Evolutionary conservation across 768 basidiomycete genomes (phyloP).

Genomic region (Porphyrellus cyaneotinctus): DNA sequence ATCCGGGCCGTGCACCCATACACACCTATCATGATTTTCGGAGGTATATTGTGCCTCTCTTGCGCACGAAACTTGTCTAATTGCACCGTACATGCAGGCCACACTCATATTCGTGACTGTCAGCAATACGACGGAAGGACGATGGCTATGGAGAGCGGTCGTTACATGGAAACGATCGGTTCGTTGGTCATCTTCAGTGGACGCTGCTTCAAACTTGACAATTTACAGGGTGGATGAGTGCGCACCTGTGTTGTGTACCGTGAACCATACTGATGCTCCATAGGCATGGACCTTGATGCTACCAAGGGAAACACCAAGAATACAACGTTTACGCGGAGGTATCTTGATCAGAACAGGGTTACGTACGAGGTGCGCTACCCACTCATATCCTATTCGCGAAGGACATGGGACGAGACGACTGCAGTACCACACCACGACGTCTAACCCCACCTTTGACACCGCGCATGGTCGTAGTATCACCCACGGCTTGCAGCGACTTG

Average conservation of each 20-base stretch:
- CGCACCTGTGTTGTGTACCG: slow-evolving; percentile 11
- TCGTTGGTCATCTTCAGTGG: slow-evolving; percentile 8
- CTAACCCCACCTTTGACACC: slow-evolving; percentile 62
- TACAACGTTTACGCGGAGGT: slow-evolving; percentile 63
- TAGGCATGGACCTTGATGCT: slow-evolving; percentile 48
- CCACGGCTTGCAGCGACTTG: slow-evolving; percentile 48
- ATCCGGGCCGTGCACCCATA: slow-evolving; percentile 66
- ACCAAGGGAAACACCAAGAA: slow-evolving; percentile 39
- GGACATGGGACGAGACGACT: background rate
- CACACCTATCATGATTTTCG: slow-evolving; percentile 83
- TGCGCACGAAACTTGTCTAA: background rate
- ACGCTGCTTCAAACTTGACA: background rate
- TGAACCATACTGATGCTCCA: background rate
- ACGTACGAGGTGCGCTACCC: slow-evolving; percentile 58
- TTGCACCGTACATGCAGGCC: slow-evolving; percentile 38
- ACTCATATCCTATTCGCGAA: background rate
- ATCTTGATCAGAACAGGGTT: slow-evolving; percentile 76
- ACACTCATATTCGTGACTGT: slow-evolving; percentile 36
- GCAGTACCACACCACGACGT: slow-evolving; percentile 61
- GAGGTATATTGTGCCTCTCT: slow-evolving; percentile 50
- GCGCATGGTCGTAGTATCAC: slow-evolving; percentile 49
- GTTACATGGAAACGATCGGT: slow-evolving; percentile 94
- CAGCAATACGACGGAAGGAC: slow-evolving; percentile 23
- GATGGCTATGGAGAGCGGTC: slow-evolving; percentile 66
- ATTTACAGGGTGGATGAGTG: slow-evolving; percentile 58